Evolutionary conservation across 2,329 filamentous ascomycete species (phyloP), one percentile per base, ranked within the genome.

Genomic region (Emericellopsis atlantica): DNA sequence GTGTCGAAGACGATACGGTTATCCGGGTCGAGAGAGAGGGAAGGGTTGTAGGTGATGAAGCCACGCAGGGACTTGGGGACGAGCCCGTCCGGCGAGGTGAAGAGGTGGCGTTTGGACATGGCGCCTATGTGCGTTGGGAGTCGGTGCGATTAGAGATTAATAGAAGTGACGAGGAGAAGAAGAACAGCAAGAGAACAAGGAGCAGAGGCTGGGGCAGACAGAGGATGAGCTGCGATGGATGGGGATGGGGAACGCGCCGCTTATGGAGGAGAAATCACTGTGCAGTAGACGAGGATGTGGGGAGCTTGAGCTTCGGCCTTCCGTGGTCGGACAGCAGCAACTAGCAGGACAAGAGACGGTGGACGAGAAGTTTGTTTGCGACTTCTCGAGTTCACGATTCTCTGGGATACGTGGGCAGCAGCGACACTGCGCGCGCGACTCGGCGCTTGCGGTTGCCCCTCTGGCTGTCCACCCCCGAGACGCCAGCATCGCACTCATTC

Each of bases 81-180:
- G 36, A 74, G 69, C 15, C 70, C 70, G 22, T 73, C 69, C 1
- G 69, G 48, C 14, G 70, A 70, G 44, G 66, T 54, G 51, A 72
- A 74, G 46, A 75, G 64, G 44, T 74, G 70, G 12, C 66, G 61
- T 43, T 61, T 70, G 21, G 70, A 74, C 70, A 75, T 74, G 16
- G 42, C 24, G 26, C 40, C 32, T 16, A 41, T 39, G 32, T 39
- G 23, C 40, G 43, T 39, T 32, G 18, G 42, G 32, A 44, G 34
- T 38, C 41, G 41, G 39, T 37, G 38, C 35, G 16, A 34, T 10
- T 21, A 37, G 23, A 24, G 37, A 38, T 22, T 36, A 31, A 32
- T 16, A 21, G n/a, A 36, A 39, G 15, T 15, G n/a, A 35, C 18
- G 39, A 21, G 35, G 26, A 36, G 9, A 33, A 40, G 41, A 37